phyloP scores from a whole-genome alignment of 139 green algal genomes.

The Chlorella sp. region DNA sequence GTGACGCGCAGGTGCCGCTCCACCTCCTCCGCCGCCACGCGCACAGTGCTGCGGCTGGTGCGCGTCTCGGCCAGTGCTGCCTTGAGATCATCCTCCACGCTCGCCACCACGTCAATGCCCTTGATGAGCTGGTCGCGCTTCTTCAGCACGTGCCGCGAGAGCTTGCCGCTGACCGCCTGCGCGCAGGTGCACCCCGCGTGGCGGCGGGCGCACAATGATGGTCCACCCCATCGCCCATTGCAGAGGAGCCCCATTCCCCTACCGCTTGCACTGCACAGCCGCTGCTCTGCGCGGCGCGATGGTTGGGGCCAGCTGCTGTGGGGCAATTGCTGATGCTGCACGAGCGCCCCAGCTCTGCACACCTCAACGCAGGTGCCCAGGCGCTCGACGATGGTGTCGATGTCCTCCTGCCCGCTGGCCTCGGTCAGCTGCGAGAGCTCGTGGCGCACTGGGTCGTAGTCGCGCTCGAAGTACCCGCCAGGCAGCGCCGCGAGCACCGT shows the following conservation, averaged over 20 bases:
- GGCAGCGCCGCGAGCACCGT: slow-evolving; percentile 26
- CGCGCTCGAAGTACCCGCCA: slow-evolving; percentile 35
- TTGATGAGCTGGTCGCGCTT: slow-evolving; percentile 35
- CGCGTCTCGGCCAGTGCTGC: slow-evolving; percentile 29
- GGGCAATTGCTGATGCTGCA: not conserved
- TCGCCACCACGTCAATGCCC: slow-evolving; percentile 8
- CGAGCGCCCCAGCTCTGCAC: not conserved
- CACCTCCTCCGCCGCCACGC: slow-evolving; percentile 34
- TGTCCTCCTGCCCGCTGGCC: slow-evolving; percentile 31
- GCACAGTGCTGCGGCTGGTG: slow-evolving; percentile 12
- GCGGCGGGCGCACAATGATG: too few species aligned
- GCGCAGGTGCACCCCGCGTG: too few species aligned
- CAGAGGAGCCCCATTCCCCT: too few species aligned
- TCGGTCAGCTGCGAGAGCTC: slow-evolving; percentile 35
- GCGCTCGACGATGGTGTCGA: slow-evolving; percentile 46
- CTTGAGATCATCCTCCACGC: slow-evolving; percentile 31
- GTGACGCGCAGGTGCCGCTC: slow-evolving; percentile 36
- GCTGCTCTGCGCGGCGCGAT: too few species aligned
- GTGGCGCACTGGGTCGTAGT: slow-evolving; percentile 41
- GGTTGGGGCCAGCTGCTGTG: too few species aligned
- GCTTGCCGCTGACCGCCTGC: slow-evolving; percentile 43
- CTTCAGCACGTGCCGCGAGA: slow-evolving; percentile 46
- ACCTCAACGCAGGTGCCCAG: slow-evolving; percentile 43
- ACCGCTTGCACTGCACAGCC: too few species aligned
- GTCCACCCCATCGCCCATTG: too few species aligned